These are phyloP conservation scores for Yarrowia keelungensis DNA, from an alignment of 805 yeast species.

Conservation along the genomic window DNA sequence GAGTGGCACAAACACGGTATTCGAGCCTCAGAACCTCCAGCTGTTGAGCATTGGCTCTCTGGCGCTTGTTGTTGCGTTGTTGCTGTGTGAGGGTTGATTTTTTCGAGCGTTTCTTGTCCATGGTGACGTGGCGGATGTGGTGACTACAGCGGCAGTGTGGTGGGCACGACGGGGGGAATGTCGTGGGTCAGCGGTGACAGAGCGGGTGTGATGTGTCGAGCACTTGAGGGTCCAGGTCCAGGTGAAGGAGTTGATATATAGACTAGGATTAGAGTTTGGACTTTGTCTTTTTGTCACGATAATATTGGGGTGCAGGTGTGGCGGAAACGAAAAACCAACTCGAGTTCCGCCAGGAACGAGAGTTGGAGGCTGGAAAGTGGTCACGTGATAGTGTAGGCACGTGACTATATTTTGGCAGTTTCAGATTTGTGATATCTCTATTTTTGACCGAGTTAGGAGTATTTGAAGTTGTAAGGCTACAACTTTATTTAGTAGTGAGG, in stretches of 20 bases:
- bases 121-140: not conserved
- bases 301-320: slow-evolving; percentile 4
- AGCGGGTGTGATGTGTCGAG: not conserved
- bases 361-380: too few species aligned
- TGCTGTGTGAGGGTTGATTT: slow-evolving; percentile 48
- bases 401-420: not conserved
- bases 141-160: not conserved
- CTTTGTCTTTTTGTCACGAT: slow-evolving; percentile 18
- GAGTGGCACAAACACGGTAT: slow-evolving; percentile 76
- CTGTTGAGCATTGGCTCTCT: slow-evolving; percentile 82
- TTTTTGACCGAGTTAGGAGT: not conserved
- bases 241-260: slow-evolving; percentile 25
- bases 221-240: too few species aligned
- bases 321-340: not conserved
- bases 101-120: slow-evolving; percentile 36
- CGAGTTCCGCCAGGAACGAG: too few species aligned
- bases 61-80: slow-evolving; percentile 57
- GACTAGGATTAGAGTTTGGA: slow-evolving; percentile 27
- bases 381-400: not conserved
- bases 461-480: not conserved
- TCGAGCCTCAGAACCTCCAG: slow-evolving; percentile 70
- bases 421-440: not conserved
- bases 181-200: not conserved
- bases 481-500: not conserved
- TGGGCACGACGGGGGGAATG: not conserved